Percentiles rank a stretch among this genome's conserved stretches.
These are phyloP conservation scores for Scedosporium dehoogii DNA, from an alignment of 2,329 filamentous ascomycete species.

Conservation along the genomic window DNA sequence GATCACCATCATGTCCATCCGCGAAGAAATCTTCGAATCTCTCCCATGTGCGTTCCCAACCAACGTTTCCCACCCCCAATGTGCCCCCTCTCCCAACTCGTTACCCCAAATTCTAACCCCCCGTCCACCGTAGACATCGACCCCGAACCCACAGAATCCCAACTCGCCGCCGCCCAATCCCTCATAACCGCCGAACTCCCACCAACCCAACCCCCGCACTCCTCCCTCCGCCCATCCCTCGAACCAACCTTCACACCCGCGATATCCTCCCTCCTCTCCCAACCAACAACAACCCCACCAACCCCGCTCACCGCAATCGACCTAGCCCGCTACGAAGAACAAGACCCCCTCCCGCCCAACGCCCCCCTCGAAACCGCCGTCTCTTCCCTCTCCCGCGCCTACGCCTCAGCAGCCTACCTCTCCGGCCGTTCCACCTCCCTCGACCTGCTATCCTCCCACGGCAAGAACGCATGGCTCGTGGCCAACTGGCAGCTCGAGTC, in stretches of 20 bases:
- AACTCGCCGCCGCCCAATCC: conserved; percentile 56
- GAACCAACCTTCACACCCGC: conserved; percentile 51
- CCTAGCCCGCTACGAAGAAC: conserved; percentile 71
- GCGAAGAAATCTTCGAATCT: conserved; percentile 55
- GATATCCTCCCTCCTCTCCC: conserved; percentile 53
- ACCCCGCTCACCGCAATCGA: conserved; percentile 56
- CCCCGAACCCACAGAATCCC: conserved; percentile 50
- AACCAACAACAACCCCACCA: conserved; percentile 36
- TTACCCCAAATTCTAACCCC: conserved; percentile 14
- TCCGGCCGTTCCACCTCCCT: conserved; percentile 45
- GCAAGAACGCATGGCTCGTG: conserved; percentile 86
- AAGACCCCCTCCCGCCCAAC: conserved; percentile 36
- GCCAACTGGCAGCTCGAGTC: conserved; percentile 73
- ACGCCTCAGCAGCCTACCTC: conserved; percentile 42
- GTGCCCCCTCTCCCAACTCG: conserved; percentile 4
- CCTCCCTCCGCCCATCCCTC: conserved; percentile 37
- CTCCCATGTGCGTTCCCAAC: conserved; percentile 59
- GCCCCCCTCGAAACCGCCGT: conserved; percentile 26
- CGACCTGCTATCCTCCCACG: conserved; percentile 65
- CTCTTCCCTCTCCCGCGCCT: conserved; percentile 50
- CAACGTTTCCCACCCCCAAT: neutral
- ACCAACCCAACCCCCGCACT: conserved; percentile 38
- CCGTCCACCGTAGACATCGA: conserved; percentile 63
- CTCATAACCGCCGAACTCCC: conserved; percentile 61
- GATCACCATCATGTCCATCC: conserved; percentile 14